phyloP scores from a whole-genome alignment of 73 alveolate genomes.

The Stentor roeselii region DNA sequence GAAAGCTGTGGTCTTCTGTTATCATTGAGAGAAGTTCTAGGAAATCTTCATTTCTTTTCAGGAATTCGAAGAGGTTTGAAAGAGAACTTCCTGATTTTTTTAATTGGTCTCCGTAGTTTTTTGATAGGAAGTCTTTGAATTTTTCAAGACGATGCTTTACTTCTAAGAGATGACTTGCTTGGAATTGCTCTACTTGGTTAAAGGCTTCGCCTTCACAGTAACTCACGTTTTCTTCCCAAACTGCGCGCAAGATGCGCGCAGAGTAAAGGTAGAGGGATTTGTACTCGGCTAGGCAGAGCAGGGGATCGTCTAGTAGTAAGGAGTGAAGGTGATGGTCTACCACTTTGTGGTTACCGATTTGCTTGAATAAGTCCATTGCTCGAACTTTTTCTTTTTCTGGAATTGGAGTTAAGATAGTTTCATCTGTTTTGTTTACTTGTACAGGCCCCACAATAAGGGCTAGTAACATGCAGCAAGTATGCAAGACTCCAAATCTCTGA shows the following conservation, averaged over 20 bases:
- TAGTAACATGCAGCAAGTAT: neutral
- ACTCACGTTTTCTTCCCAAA: neutral
- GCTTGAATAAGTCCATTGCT: neutral
- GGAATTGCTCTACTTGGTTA: slow-evolving; percentile 11
- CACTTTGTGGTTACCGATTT: slow-evolving; percentile 6
- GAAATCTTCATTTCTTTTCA: neutral
- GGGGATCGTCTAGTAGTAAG: neutral
- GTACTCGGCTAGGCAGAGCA: neutral
- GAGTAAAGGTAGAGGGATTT: neutral
- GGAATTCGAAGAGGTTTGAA: neutral
- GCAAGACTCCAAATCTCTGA: neutral
- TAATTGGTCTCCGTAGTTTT: neutral
- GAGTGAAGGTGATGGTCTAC: neutral
- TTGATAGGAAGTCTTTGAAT: neutral
- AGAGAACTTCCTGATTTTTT: neutral
- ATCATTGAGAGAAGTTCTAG: neutral
- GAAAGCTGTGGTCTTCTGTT: neutral
- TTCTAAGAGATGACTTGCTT: neutral
- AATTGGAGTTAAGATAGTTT: neutral
- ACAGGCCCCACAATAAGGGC: neutral
- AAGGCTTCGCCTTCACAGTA: slow-evolving; percentile 7
- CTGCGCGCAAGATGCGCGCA: slow-evolving; percentile 20
- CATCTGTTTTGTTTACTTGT: neutral
- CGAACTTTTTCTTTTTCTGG: neutral
- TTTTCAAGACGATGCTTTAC: neutral